Evolutionary conservation across 2,329 filamentous ascomycete species (phyloP).

Genomic region (Talaromyces rugulosus): DNA sequence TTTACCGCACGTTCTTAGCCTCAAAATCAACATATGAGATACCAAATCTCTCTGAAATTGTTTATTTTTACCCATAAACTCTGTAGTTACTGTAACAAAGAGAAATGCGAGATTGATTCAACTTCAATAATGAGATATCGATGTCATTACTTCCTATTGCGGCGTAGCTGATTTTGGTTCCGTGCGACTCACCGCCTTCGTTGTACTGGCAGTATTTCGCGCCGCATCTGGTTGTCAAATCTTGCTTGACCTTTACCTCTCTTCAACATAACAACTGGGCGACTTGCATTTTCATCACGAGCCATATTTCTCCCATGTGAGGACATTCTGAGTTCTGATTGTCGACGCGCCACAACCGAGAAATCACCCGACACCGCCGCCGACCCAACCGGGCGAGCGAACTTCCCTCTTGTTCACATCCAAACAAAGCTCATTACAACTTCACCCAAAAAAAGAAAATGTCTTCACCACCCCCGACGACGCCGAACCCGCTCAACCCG

Average conservation of each 20-base stretch:
- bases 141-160: neutral
- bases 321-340: neutral
- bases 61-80: too few relatives aligned
- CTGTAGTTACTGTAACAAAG: neutral
- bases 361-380: neutral
- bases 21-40: neutral
- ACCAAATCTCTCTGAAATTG: neutral
- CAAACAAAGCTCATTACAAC: neutral
- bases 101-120: neutral
- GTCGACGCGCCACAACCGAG: neutral
- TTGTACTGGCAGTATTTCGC: neutral
- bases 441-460: conserved; percentile 20
- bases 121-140: neutral
- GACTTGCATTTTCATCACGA: neutral
- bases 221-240: neutral
- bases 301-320: neutral
- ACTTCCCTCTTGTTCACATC: neutral
- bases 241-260: neutral
- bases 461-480: conserved; percentile 34
- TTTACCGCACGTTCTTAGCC: conserved; percentile 11
- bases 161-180: neutral
- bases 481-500: conserved; percentile 26
- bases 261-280: neutral
- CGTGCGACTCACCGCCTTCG: neutral
- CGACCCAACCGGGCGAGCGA: neutral